Evolutionary conservation across 1,139 yeast genomes (phyloP), one percentile per base, ranked within the genome.

Genomic region (Taphrina flavorubra): DNA sequence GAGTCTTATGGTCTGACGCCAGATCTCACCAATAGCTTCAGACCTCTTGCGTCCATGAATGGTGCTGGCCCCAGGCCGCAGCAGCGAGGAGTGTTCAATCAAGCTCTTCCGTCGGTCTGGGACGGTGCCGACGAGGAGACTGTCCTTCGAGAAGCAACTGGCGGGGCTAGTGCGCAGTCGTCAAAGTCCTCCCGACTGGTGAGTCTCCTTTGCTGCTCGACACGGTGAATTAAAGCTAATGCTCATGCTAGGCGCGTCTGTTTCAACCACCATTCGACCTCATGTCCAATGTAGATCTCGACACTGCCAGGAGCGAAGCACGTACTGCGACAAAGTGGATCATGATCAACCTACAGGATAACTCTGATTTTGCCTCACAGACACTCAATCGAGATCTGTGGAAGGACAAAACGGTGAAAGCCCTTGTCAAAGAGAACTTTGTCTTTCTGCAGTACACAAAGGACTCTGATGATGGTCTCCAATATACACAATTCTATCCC

Each of bases 251-350:
- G 68, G 97, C 97, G 5, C 84, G 84, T 71, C 81, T 94, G 49
- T 94, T 92, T 78, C 82, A 95, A 71, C 99, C 99, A 0, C 99
- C 99, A 0, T 94, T 91, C 79, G 98, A 94, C 74, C 80, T 94
- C 57, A 91, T 94, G 77, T 81, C 86, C 25, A 85, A 84, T 72
- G 74, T 86, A 14, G 86, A 84, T 71, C 78, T 95, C 34, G 96
- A 90, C 16, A 69, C 73, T 11, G 99, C 98, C 2, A 89, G 87
- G 74, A 74, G 76, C 1, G 81, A 82, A 72, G 98, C 96, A 0
- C 83, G 87, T 70, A 79, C 78, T 58, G 82, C 82, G 68, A 81
- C 85, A 70, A 90, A 88, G 78, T 92, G 98, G 97, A 83, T 95
- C 18, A 79, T 95, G 74, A 83, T 94, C 42, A 95, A 94, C 76